Base-by-base conservation (phyloP, 2,329 filamentous ascomycete species). In the Fonsecaea erecta region DNA sequence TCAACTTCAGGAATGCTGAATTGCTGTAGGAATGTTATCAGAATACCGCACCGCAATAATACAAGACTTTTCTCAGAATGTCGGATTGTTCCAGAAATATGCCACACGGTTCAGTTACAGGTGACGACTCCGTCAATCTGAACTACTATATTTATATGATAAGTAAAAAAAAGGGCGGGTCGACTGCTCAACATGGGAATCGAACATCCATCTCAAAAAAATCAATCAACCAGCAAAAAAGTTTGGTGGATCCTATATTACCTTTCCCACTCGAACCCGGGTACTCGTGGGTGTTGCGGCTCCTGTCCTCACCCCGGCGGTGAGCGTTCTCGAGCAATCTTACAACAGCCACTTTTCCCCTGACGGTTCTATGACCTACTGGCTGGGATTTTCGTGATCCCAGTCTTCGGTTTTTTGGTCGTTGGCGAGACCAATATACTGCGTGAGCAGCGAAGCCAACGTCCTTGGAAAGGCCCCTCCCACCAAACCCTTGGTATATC, bases 391-490 rank as follows among this genome's bases (percentile, higher is more conserved):
- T 48, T 48, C 18, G 24, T 18, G 21, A n/a, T n/a, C n/a, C n/a
- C n/a, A n/a, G n/a, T n/a, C n/a, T n/a, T n/a, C n/a, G n/a, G n/a
- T n/a, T n/a, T n/a, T n/a, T n/a, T n/a, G n/a, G n/a, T n/a, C n/a
- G n/a, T n/a, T 48, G 43, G 43, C 18, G 43, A 48, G 43, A 48
- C 43, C 43, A 11, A n/a, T n/a, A n/a, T 48, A 21, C 21, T 21
- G 18, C 43, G n/a, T 48, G 8, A 48, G 21, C 43, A 48, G 43
- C 43, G 43, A 12, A n/a, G n/a, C n/a, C 51, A n/a, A 34, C 30
- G 51, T 53, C 51, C n/a, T n/a, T 53, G 51, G 51, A 53, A 53
- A 53, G 51, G 51, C 51, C 51, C 51, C 51, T 53, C 51, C 51
- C 51, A 53, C 51, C 51, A 53, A 53, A 53, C 51, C 51, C 43